Base-by-base conservation (phyloP, 495 filamentous ascomycete genomes). In the Cercophora samala region DNA sequence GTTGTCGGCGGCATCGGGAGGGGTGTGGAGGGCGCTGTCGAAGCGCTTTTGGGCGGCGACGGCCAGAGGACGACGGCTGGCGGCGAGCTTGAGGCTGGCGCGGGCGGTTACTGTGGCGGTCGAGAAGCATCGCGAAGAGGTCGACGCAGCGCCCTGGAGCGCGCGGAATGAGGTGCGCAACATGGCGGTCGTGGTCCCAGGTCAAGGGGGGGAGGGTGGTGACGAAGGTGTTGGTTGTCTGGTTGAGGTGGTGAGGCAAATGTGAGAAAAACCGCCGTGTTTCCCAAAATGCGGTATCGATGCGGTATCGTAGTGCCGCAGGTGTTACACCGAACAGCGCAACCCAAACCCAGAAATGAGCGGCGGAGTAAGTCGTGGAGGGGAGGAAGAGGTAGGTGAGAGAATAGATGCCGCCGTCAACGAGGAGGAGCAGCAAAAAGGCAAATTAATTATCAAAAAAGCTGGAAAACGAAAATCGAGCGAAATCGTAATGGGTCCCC, bases 1-100 rank as follows among this genome's bases (percentile, higher is more conserved):
- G 79, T 89, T 95, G 82, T 99, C 95, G 73, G 89, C 94, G 63
- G 96, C 86, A 74, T 96, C 90, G 87, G 84, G 76, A 37, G 83
- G 71, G 70, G 68, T 73, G 70, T 74, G 62, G 66, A 74, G 63
- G 52, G 77, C 76, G 66, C 83, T 80, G 68, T 82, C 81, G 78
- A 80, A 77, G 66, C 83, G 76, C 70, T 72, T 80, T 74, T 82
- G 81, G 56, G 80, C 66, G 54, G 83, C 70, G 65, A 84, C 66
- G 66, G 85, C 83, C 51, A 86, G 77, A 24, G 85, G 81, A 23
- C 85, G 79, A 64, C 83, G 83, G 68, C 70, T 73, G 64, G 82
- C 71, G 53, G 72, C 66, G 64, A 77, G 68, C 66, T 67, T 72
- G 42, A 73, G 29, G 71, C 51, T 81, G 56, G 69, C 63, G 56